Evolutionary conservation across 768 basidiomycete genomes (phyloP).

Genomic region (Kwoniella dendrophila): DNA sequence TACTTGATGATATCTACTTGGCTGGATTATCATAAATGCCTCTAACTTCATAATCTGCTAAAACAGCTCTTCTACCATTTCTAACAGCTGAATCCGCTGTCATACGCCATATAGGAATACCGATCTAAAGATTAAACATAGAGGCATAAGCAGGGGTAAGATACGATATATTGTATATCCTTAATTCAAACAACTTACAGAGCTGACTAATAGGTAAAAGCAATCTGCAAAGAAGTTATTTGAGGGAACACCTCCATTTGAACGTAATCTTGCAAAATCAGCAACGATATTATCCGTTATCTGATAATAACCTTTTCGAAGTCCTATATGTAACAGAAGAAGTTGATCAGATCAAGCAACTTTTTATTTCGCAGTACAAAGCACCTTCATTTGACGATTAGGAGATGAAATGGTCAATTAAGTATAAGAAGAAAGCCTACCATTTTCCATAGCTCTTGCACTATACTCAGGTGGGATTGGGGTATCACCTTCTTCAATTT

Average conservation of each 20-base stretch:
- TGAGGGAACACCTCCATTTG: constrained; percentile 66
- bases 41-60: constrained; percentile 28
- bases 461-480: constrained; percentile 68
- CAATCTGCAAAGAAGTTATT: constrained; percentile 67
- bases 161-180: no score
- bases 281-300: constrained; percentile 74
- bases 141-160: no score
- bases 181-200: constrained; percentile 53
- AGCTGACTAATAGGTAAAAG: constrained; percentile 58
- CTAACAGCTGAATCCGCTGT: constrained; percentile 42
- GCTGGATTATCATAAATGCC: constrained; percentile 27
- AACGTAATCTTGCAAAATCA: constrained; percentile 68
- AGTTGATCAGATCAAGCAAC: not conserved
- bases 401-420: not conserved
- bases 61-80: constrained; percentile 17
- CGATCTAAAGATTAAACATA: constrained; percentile 34
- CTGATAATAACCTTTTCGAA: constrained; percentile 70
- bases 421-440: constrained; percentile 57
- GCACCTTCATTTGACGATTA: not conserved
- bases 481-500: constrained; percentile 74
- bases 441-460: constrained; percentile 65
- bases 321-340: constrained; percentile 59
- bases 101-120: constrained; percentile 54
- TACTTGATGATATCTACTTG: not conserved
- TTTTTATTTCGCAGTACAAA: no score